Percentiles rank a stretch among this genome's conserved stretches.
Conservation (phyloP, 106 monocot species). For the Cymbidium sinense region DNA sequence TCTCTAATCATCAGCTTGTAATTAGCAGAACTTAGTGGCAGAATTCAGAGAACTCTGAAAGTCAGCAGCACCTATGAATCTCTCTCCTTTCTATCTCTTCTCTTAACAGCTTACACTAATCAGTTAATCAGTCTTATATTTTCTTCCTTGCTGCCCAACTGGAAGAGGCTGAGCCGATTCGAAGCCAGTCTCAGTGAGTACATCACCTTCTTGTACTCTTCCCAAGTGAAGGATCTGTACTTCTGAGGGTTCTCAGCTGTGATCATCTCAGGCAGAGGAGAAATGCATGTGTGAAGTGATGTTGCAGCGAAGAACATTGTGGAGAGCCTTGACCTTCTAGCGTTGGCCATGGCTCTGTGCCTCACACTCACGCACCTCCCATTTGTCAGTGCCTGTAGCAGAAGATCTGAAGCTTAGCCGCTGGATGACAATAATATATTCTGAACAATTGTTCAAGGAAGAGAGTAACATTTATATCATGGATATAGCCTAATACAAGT, state of each 20-base stretch:
- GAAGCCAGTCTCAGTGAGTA: conserved; percentile 58
- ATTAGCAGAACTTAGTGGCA: not conserved
- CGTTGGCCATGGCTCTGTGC: conserved; percentile 62
- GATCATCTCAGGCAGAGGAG: conserved; percentile 50
- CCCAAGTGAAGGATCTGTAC: conserved; percentile 78
- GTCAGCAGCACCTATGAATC: not conserved
- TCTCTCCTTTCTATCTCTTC: not conserved
- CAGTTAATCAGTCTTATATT: not conserved
- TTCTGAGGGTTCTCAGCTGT: conserved; percentile 17
- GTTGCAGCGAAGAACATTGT: conserved; percentile 59
- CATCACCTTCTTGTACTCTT: conserved; percentile 84
- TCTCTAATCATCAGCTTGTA: not conserved
- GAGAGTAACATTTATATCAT: too few species aligned
- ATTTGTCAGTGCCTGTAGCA: conserved; percentile 66
- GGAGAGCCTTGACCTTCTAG: conserved; percentile 45
- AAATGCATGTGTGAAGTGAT: conserved; percentile 33
- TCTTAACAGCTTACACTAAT: not conserved
- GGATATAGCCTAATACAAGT: not conserved
- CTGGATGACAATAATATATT: too few species aligned
- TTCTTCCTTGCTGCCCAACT: conserved; percentile 3
- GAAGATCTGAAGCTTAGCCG: not conserved
- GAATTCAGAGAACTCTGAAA: not conserved
- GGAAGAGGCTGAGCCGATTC: conserved; percentile 57
- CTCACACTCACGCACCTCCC: conserved; percentile 70
- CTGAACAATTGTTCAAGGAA: not conserved